Evolutionary conservation across 129 eudicot genomes (phyloP).

Genomic region (Solidago caesia): DNA sequence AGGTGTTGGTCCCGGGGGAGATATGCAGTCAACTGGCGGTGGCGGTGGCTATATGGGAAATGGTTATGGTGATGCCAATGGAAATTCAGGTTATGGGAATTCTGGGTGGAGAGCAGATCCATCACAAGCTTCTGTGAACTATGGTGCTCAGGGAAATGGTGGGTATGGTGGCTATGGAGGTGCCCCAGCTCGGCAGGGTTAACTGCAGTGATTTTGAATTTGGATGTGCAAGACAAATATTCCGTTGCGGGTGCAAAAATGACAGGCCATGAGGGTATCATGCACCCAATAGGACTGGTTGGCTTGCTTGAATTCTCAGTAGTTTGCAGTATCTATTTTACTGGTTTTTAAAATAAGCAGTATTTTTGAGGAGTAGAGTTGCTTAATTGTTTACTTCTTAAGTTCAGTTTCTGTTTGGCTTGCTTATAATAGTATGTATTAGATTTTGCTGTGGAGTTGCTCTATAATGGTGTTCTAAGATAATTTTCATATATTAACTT

Average conservation of each 20-base stretch:
- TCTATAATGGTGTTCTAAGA: constrained; percentile 37
- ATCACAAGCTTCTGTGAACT: constrained; percentile 62
- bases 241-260: constrained; percentile 26
- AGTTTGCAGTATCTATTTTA: constrained; percentile 55
- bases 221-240: constrained; percentile 22
- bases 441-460: constrained; percentile 43
- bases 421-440: constrained; percentile 50
- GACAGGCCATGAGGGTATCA: constrained; percentile 43
- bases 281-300: constrained; percentile 52
- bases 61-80: constrained; percentile 78
- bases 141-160: constrained; percentile 55
- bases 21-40: constrained; percentile 34
- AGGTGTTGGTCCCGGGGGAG: constrained; percentile 50
- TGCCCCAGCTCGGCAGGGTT: constrained; percentile 56
- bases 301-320: constrained; percentile 71
- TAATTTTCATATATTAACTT: constrained; percentile 20
- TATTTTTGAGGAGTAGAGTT: constrained; percentile 53
- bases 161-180: constrained; percentile 67
- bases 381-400: constrained; percentile 36
- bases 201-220: constrained; percentile 41
- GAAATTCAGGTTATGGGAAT: constrained; percentile 61
- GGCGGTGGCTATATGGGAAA: constrained; percentile 70
- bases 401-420: constrained; percentile 54
- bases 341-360: constrained; percentile 53
- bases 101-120: constrained; percentile 75